Percentiles rank a stretch among this genome's conserved stretches.
Conservation (phyloP, 495 filamentous ascomycete species). For the Rhizodiscina lignyota region DNA sequence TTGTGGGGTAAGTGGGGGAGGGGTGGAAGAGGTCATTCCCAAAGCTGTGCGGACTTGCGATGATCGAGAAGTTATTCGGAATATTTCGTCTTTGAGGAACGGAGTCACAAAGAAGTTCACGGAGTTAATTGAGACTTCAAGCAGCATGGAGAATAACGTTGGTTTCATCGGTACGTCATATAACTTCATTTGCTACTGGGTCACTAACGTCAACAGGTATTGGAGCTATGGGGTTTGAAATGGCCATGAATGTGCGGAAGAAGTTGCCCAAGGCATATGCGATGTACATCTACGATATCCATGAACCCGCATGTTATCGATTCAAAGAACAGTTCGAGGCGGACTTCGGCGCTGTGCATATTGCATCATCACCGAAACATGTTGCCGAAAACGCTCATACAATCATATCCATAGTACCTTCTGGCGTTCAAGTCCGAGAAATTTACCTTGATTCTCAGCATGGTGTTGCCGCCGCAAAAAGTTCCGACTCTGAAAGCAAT, state of each 20-base stretch:
- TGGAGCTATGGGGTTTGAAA: slow-evolving; percentile 13
- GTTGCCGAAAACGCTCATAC: slow-evolving; percentile 7
- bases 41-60: too few species aligned
- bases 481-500: too few species aligned
- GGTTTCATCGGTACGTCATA: slow-evolving; percentile 7
- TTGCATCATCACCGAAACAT: slow-evolving; percentile 6
- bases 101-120: background rate
- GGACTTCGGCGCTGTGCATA: slow-evolving; percentile 6
- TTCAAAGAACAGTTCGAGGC: slow-evolving; percentile 6
- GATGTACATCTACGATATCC: slow-evolving; percentile 12
- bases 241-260: slow-evolving; percentile 9
- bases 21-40: too few species aligned
- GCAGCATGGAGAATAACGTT: slow-evolving; percentile 8
- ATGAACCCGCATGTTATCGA: slow-evolving; percentile 4
- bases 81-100: background rate
- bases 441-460: background rate
- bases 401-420: background rate
- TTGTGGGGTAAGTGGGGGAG: too few species aligned
- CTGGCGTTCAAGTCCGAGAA: background rate
- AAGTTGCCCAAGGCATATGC: slow-evolving; percentile 4
- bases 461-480: background rate
- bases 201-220: slow-evolving; percentile 8
- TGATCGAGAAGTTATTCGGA: too few species aligned
- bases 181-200: too few species aligned
- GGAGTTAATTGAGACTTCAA: background rate